These are phyloP conservation scores for Achaetomium macrosporum DNA, from an alignment of 2,329 filamentous ascomycete genomes.

Conservation along the genomic window DNA sequence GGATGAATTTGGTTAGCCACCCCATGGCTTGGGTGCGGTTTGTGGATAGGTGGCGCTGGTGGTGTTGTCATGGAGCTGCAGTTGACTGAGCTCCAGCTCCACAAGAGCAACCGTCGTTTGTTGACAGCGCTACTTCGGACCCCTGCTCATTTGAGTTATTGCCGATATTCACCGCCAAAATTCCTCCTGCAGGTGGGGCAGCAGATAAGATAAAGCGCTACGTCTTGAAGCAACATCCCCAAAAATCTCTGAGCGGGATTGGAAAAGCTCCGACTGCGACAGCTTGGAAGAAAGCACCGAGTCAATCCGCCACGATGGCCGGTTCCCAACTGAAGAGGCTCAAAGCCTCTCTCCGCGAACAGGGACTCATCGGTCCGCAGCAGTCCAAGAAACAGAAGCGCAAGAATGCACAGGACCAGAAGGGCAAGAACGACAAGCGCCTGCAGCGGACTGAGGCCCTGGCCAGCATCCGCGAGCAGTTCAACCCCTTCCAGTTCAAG, in stretches of 20 bases:
- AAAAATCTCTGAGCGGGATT: slow-evolving; percentile 20
- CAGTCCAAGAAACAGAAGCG: slow-evolving; percentile 94
- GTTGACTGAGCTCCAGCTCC: background rate
- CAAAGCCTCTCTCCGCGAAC: slow-evolving; percentile 82
- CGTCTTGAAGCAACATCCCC: slow-evolving; percentile 6
- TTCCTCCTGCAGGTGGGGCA: slow-evolving; percentile 14
- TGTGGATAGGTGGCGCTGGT: background rate
- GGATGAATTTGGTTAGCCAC: slow-evolving; percentile 33
- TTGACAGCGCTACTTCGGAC: background rate
- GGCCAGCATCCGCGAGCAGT: slow-evolving; percentile 83
- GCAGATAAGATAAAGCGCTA: slow-evolving; percentile 29
- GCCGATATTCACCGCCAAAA: slow-evolving; percentile 27
- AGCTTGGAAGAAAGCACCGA: background rate
- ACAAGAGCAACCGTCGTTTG: background rate
- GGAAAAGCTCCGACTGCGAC: slow-evolving; percentile 16
- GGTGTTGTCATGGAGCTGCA: background rate
- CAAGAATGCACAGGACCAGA: slow-evolving; percentile 61
- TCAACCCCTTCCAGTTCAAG: slow-evolving; percentile 97
- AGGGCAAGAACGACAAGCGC: slow-evolving; percentile 63
- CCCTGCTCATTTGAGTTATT: too few species aligned
- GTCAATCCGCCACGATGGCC: slow-evolving; percentile 57
- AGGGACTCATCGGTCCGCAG: slow-evolving; percentile 84
- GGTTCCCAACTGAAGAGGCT: slow-evolving; percentile 95
- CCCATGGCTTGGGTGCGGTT: slow-evolving; percentile 36
- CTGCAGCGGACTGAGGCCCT: slow-evolving; percentile 72